Evolutionary conservation across 495 filamentous ascomycete genomes (phyloP).

Genomic region (Pseudoneurospora amorphoporcata): DNA sequence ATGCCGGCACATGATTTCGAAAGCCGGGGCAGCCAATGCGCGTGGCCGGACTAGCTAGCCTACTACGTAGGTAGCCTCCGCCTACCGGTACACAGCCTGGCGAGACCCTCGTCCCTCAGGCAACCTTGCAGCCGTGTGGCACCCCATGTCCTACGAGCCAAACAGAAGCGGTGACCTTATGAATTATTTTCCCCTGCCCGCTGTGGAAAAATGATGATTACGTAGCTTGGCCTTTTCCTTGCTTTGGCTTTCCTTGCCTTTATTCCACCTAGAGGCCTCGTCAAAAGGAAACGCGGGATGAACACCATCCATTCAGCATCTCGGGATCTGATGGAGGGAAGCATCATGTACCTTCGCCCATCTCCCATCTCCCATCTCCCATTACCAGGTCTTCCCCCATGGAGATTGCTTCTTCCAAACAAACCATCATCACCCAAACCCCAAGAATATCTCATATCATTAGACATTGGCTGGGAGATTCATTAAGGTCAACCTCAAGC

Average conservation of each 20-base stretch:
- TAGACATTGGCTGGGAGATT: background rate
- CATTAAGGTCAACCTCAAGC: background rate
- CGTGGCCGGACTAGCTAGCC: background rate
- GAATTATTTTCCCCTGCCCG: background rate
- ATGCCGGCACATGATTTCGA: background rate
- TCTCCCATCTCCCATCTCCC: background rate
- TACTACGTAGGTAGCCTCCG: background rate
- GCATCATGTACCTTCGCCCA: background rate
- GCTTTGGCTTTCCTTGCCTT: background rate
- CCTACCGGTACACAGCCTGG: conserved; percentile 9
- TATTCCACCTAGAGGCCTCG: background rate
- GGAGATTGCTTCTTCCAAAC: background rate
- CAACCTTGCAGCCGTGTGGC: conserved; percentile 14
- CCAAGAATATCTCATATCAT: background rate
- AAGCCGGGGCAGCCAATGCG: conserved; percentile 2
- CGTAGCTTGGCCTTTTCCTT: background rate
- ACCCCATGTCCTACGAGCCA: conserved; percentile 1
- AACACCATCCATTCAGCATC: background rate
- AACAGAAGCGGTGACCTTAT: background rate
- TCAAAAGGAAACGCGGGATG: background rate
- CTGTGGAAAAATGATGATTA: background rate
- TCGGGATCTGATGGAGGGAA: background rate
- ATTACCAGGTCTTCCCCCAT: background rate
- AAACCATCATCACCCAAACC: background rate
- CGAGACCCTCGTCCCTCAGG: conserved; percentile 4